Evolutionary conservation across 148 eudicot genomes (phyloP), one percentile per base, ranked within the genome.

Genomic region (Fagopyrum tataricum): DNA sequence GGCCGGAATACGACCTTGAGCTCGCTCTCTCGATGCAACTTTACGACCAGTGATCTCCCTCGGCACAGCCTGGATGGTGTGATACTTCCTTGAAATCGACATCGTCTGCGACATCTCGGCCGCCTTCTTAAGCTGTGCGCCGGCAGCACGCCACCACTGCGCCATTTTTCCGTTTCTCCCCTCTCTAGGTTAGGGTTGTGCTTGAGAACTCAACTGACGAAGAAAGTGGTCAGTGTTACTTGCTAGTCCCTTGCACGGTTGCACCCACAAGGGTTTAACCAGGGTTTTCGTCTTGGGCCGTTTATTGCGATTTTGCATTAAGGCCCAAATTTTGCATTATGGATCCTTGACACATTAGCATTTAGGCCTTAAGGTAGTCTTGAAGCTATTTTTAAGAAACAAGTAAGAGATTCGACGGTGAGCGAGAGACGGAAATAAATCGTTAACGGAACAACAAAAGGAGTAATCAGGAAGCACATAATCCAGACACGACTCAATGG

Each of bases 21-120:
- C 85, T 71, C 97, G 76, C 48, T 91, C 96, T 39, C 85, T 84
- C 79, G 77, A 82, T 21, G 98, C 77, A 12, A 88, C 79, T 78
- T 84, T 72, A 20, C 73, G 66, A 1, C 98, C 97, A 20, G 88
- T 71, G 37, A 84, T 23, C 44, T 95, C 98, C 70, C 98, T 76
- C 0, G 98, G 97, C 26, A 91, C 75, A 44, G 97, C 98, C 81
- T 95, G 96, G 53, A 95, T 95, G 6, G 97, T 95, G 81, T 90
- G 96, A 83, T 77, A 90, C 5, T 44, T 71, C 62, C 84, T 49
- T 0, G 76, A 74, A 14, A 73, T n/a, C n/a, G 73, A 78, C n/a
- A n/a, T n/a, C n/a, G n/a, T n/a, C n/a, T n/a, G 62, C 53, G 74
- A 44, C 20, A 70, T 42, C 76, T 26, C 73, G 78, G 79, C 67